These are phyloP conservation scores for Miamiensis avidus DNA, from an alignment of 169 alveolate genomes.

Conservation along the genomic window DNA sequence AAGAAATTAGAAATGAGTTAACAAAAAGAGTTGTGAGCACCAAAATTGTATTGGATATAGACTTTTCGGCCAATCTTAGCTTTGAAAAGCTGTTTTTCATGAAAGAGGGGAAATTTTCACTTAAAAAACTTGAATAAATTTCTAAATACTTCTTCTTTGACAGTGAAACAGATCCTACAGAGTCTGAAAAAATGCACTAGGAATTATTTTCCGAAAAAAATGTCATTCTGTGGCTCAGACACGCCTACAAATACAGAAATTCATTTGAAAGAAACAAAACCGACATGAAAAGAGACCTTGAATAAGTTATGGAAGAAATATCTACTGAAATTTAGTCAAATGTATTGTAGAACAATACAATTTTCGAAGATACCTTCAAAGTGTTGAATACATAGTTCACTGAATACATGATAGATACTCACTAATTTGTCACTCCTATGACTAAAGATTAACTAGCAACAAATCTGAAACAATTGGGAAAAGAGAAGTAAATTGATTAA, in stretches of 20 bases:
- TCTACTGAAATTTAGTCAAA: background rate
- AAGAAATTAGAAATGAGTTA: slow-evolving; percentile 4
- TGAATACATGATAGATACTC: background rate
- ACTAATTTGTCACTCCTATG: background rate
- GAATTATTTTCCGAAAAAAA: background rate
- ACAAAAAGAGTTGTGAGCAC: background rate
- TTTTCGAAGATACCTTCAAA: background rate
- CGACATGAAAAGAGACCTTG: background rate
- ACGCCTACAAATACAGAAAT: slow-evolving; percentile 10
- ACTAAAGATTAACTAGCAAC: background rate
- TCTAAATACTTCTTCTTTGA: background rate
- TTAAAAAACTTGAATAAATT: background rate
- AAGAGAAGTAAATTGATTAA: background rate
- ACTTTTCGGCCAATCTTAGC: background rate
- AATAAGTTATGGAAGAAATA: background rate
- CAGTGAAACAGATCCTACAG: too few species aligned
- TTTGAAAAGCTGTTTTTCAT: background rate
- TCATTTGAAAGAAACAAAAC: slow-evolving; percentile 10
- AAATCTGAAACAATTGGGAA: background rate
- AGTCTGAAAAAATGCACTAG: too few species aligned
- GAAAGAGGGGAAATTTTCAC: background rate
- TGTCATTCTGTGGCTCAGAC: background rate
- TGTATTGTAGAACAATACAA: background rate
- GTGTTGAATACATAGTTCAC: background rate
- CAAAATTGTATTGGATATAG: background rate